Evolutionary conservation across 345 rosid species (phyloP).

Genomic region (Syzygium jambos): DNA sequence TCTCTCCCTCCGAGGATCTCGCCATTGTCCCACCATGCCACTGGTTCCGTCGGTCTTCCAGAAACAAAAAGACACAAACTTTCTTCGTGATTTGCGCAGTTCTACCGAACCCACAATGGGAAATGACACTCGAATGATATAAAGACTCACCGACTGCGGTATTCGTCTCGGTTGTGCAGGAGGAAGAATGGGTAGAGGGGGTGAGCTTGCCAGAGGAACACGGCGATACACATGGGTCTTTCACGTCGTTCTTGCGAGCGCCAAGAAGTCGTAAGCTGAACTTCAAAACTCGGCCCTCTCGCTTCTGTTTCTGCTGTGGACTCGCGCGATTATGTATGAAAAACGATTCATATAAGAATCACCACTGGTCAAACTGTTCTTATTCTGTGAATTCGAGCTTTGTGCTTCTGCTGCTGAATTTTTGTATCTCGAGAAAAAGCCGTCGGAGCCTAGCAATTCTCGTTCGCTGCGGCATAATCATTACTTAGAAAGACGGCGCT

Average conservation of each 20-base stretch:
- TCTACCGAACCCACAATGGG: background rate
- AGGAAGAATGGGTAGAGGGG: slow-evolving; percentile 57
- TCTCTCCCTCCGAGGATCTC: slow-evolving; percentile 67
- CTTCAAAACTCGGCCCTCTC: background rate
- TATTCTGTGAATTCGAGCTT: background rate
- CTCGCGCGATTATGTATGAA: background rate
- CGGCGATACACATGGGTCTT: slow-evolving; percentile 39
- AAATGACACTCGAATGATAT: background rate
- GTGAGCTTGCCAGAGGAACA: slow-evolving; percentile 68
- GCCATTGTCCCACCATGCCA: slow-evolving; percentile 62
- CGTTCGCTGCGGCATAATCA: too few species aligned
- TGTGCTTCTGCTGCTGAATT: too few species aligned
- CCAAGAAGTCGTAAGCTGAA: background rate
- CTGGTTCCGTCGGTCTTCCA: slow-evolving; percentile 53
- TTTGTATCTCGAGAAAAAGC: too few species aligned
- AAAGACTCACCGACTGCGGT: slow-evolving; percentile 34
- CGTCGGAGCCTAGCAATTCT: too few species aligned
- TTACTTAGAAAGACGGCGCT: too few species aligned
- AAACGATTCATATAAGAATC: background rate
- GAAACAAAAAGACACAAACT: background rate
- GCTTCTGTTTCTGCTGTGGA: background rate
- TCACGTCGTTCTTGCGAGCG: background rate
- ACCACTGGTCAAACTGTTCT: background rate
- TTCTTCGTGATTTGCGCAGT: background rate
- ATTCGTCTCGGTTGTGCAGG: slow-evolving; percentile 77